Conservation (phyloP, 116 monocot species). For the Papilionanthe hybrid region DNA sequence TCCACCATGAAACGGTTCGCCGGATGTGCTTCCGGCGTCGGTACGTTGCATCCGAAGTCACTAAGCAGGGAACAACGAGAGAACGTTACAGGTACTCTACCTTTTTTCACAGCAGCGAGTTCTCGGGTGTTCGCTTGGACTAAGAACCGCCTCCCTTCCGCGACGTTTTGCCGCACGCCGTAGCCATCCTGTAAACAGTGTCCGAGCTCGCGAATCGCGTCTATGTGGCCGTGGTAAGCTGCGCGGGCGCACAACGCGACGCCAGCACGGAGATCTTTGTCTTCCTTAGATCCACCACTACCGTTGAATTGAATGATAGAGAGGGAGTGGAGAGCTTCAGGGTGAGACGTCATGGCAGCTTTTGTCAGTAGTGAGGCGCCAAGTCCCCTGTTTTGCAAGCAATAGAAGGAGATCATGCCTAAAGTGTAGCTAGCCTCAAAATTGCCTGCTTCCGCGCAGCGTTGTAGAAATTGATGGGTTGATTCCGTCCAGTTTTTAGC, state of each 20-base stretch:
- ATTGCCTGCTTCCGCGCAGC: constrained; percentile 38
- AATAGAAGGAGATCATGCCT: constrained; percentile 41
- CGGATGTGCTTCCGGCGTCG: constrained; percentile 24
- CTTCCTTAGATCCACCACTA: constrained; percentile 43
- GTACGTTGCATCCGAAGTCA: constrained; percentile 26
- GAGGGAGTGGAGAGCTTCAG: constrained; percentile 32
- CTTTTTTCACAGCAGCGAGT: constrained; percentile 17
- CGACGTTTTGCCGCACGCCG: constrained; percentile 42
- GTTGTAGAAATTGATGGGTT: constrained; percentile 25
- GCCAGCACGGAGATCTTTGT: constrained; percentile 52
- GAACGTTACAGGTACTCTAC: background rate
- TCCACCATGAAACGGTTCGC: constrained; percentile 42
- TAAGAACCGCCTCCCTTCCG: constrained; percentile 47
- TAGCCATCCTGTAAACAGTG: constrained; percentile 77
- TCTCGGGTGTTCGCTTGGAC: constrained; percentile 41
- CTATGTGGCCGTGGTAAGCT: constrained; percentile 41
- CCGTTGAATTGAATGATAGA: constrained; percentile 62
- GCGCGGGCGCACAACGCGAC: constrained; percentile 52
- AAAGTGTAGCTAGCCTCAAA: constrained; percentile 32
- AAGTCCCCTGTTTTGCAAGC: constrained; percentile 14
- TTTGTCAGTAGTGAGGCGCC: constrained; percentile 32
- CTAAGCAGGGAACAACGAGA: constrained; percentile 20
- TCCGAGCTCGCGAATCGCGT: constrained; percentile 65
- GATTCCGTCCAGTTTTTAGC: constrained; percentile 34
- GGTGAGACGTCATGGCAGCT: constrained; percentile 25